Evolutionary conservation across 768 basidiomycete genomes (phyloP), one percentile per base, ranked within the genome.

Genomic region (Serendipita vermifera): DNA sequence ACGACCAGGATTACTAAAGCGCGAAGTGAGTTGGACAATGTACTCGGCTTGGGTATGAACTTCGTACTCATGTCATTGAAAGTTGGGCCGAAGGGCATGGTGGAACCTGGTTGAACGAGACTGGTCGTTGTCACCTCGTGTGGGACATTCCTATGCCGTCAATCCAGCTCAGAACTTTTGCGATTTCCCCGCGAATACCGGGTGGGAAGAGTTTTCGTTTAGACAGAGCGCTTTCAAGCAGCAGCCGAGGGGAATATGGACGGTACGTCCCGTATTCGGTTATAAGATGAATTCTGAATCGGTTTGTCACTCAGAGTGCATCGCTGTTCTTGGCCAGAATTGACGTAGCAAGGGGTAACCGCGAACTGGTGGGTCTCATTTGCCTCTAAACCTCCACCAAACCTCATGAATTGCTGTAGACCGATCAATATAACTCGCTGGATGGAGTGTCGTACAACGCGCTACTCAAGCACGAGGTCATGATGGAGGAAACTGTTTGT

Each of bases 21-120:
- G 46, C 26, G 46, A 51, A 31, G 46, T 51, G 27, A 31, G 39
- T 43, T 22, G 40, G n/a, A n/a, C n/a, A n/a, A n/a, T n/a, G n/a
- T n/a, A n/a, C n/a, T n/a, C n/a, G n/a, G n/a, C n/a, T n/a, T n/a
- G n/a, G n/a, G n/a, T n/a, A n/a, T n/a, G n/a, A n/a, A n/a, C n/a
- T n/a, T n/a, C n/a, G n/a, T 9, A 43, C 40, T 43, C 14, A 9
- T 43, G 7, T 22, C n/a, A n/a, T n/a, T n/a, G n/a, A n/a, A n/a
- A 51, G 46, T 11, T 51, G 46, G 46, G 46, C 5, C 17, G 46
- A 31, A 22, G 46, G 32, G 46, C 46, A 11, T 51, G 46, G 46
- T 51, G 46, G 46, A 51, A 51, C 24, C 46, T 51, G 9, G 17
- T 51, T 29, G 46, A 51, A 31, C 9, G 22, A 9, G 46, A 51